Evolutionary conservation across 257 asterid species (phyloP).

Genomic region (Nicotiana obtusifolia): DNA sequence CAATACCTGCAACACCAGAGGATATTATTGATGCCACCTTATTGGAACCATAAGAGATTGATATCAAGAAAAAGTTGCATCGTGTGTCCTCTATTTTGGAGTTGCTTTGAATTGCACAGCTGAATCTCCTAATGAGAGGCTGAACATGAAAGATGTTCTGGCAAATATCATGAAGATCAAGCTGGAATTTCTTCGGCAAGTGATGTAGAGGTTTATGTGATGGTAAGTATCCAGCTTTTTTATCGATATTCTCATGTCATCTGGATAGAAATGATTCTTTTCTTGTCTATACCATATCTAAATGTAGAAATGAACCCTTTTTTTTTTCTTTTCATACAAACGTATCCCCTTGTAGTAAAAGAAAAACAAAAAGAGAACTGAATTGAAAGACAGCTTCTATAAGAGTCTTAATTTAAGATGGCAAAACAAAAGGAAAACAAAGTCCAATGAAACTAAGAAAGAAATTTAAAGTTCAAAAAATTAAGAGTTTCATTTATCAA

Average conservation of each 20-base stretch:
- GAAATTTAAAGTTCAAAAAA: not conserved
- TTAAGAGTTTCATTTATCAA: not conserved
- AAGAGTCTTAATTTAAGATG: not conserved
- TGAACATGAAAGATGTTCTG: slow-evolving; percentile 8
- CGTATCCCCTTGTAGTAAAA: not conserved
- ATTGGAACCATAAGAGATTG: not conserved
- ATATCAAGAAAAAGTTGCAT: not conserved
- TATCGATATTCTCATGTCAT: not conserved
- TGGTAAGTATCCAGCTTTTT: not conserved
- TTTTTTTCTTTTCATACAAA: not conserved
- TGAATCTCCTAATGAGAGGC: slow-evolving; percentile 8
- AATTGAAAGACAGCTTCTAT: not conserved
- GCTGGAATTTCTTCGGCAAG: not conserved
- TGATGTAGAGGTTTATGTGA: not conserved
- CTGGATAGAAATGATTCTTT: not conserved
- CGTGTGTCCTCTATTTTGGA: not conserved
- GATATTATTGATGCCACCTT: not conserved
- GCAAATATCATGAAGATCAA: not conserved
- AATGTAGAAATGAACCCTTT: not conserved
- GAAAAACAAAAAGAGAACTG: not conserved
- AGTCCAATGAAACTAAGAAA: not conserved
- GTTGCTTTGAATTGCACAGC: slow-evolving; percentile 8
- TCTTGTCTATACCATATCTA: not conserved
- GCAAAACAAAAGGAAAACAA: not conserved
- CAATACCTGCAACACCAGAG: not conserved